Percentiles rank a stretch among this genome's conserved stretches.
These are phyloP conservation scores for Salix arbutifolia DNA, from an alignment of 345 rosid genomes.

Conservation along the genomic window DNA sequence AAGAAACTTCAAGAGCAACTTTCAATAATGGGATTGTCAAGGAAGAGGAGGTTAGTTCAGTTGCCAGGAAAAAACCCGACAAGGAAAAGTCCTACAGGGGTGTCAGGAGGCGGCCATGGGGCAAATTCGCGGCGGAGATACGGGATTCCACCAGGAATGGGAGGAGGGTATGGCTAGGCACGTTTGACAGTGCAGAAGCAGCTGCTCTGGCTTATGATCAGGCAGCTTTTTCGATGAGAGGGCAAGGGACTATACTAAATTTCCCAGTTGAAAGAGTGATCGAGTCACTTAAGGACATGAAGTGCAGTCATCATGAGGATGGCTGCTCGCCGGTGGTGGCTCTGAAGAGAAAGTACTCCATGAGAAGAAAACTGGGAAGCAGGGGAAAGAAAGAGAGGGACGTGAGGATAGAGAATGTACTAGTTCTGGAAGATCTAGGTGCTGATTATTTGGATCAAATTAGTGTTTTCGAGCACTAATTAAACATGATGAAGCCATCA, in stretches of 20 bases:
- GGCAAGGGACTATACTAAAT: constrained; percentile 49
- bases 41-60: constrained; percentile 51
- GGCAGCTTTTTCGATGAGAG: constrained; percentile 71
- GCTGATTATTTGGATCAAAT: constrained; percentile 59
- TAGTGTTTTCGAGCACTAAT: not conserved
- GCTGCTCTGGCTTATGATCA: constrained; percentile 76
- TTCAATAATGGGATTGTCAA: constrained; percentile 14
- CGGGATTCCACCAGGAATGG: constrained; percentile 67
- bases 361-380: constrained; percentile 51
- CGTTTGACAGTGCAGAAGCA: constrained; percentile 69
- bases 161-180: constrained; percentile 64
- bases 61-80: constrained; percentile 21
- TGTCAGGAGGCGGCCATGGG: constrained; percentile 76
- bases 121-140: constrained; percentile 75
- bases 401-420: constrained; percentile 38
- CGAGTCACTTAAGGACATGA: constrained; percentile 62
- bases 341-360: constrained; percentile 70
- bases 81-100: constrained; percentile 60
- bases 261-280: constrained; percentile 64
- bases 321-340: constrained; percentile 81
- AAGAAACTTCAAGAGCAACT: constrained; percentile 22
- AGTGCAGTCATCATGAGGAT: constrained; percentile 45
- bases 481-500: not conserved
- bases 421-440: constrained; percentile 81
- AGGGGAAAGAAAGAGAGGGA: constrained; percentile 41